Conservation (phyloP, 306 rosid genomes). For the Rosa chinensis region DNA sequence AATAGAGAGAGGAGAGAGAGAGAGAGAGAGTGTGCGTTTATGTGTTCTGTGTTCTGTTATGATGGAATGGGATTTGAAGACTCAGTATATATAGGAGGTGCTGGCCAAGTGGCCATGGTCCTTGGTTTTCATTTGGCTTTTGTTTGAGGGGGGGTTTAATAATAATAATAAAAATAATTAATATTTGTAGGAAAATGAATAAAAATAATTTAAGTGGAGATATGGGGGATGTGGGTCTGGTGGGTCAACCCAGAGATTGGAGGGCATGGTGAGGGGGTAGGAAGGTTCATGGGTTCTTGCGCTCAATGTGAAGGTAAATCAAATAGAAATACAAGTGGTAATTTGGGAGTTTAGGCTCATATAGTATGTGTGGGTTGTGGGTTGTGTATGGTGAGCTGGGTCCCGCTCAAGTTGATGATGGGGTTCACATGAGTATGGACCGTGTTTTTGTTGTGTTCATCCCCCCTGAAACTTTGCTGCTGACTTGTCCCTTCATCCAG, state of each 20-base stretch:
- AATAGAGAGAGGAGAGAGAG: background rate
- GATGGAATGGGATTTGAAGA: constrained; percentile 33
- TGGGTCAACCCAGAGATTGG: constrained; percentile 60
- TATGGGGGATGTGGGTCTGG: constrained; percentile 48
- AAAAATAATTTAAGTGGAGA: constrained; percentile 30
- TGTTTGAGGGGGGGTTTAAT: background rate
- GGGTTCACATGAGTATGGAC: constrained; percentile 88
- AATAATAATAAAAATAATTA: constrained; percentile 9
- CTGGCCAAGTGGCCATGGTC: background rate
- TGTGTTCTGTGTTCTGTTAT: constrained; percentile 19
- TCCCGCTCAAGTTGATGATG: constrained; percentile 76
- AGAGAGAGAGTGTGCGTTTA: background rate
- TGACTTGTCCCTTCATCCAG: constrained; percentile 19
- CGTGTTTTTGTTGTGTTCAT: constrained; percentile 65
- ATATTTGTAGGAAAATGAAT: background rate
- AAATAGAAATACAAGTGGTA: background rate
- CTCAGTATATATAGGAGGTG: constrained; percentile 60
- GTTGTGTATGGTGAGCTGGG: constrained; percentile 58
- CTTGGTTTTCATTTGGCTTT: background rate
- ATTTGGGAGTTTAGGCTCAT: constrained; percentile 3
- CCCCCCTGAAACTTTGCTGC: constrained; percentile 77
- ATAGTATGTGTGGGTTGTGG: constrained; percentile 59
- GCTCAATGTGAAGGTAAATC: background rate
- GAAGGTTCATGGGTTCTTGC: constrained; percentile 61
- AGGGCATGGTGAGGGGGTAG: constrained; percentile 36